These are phyloP conservation scores for Metschnikowia chrysomelidarum DNA, from an alignment of 805 yeast genomes.

Conservation along the genomic window DNA sequence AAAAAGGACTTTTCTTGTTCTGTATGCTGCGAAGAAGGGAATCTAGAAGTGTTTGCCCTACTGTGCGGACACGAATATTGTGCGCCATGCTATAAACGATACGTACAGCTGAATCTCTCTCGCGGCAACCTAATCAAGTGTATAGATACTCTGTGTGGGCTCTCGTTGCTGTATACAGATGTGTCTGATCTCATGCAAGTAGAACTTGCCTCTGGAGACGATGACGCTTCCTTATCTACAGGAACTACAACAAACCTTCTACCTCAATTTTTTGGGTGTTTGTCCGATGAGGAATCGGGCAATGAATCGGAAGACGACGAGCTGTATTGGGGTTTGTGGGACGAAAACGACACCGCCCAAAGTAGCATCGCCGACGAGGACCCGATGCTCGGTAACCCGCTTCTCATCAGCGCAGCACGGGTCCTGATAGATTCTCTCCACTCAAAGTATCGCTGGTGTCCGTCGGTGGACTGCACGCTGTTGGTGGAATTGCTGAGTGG, in stretches of 20 bases:
- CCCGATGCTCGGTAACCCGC: conserved; percentile 12
- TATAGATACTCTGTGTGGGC: conserved; percentile 55
- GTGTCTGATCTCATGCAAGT: conserved; percentile 21
- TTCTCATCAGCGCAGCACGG: conserved; percentile 15
- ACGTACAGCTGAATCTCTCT: conserved; percentile 46
- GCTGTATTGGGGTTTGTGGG: no score
- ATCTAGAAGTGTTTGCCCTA: conserved; percentile 43
- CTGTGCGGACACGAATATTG: conserved; percentile 76
- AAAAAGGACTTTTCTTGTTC: conserved; percentile 44
- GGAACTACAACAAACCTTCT: no score
- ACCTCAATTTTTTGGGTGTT: no score
- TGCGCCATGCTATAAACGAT: conserved; percentile 60
- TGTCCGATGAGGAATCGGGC: no score
- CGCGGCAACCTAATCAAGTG: conserved; percentile 58
- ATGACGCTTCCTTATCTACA: no score
- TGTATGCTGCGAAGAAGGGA: conserved; percentile 67
- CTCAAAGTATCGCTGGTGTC: conserved; percentile 69
- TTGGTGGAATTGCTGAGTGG: conserved; percentile 43
- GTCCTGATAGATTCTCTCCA: conserved; percentile 19
- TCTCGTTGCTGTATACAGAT: conserved; percentile 43
- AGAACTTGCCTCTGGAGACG: neutral
- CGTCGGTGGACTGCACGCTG: conserved; percentile 73
- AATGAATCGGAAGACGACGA: neutral
- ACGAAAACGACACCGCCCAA: no score
- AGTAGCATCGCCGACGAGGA: conserved; percentile 4